phyloP scores from a whole-genome alignment of 2,329 filamentous ascomycete species.

The Colletotrichum sublineola region DNA sequence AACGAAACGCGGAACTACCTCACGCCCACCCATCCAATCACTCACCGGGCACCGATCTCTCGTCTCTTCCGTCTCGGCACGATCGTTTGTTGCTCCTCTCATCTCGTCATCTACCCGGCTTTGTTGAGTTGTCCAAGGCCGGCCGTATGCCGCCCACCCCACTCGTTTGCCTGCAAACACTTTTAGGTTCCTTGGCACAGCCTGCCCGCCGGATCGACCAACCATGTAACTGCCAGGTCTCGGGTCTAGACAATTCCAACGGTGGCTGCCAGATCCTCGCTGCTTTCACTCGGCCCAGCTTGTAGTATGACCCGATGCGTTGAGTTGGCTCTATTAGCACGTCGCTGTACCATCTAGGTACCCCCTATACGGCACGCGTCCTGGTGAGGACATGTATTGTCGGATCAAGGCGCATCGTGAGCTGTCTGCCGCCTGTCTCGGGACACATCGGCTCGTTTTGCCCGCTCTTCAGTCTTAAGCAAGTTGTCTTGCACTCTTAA shows the following conservation, averaged over 20 bases:
- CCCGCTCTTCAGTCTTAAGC: background rate
- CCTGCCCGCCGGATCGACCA: conserved; percentile 4
- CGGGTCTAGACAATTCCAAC: conserved; percentile 4
- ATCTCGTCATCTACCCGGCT: conserved; percentile 1
- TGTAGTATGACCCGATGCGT: conserved; percentile 12
- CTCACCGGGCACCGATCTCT: conserved; percentile 15
- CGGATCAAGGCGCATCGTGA: background rate
- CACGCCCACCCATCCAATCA: conserved; percentile 6
- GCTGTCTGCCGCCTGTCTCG: background rate
- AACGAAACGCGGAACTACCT: conserved; percentile 16
- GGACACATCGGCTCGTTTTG: background rate
- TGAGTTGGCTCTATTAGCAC: conserved; percentile 1
- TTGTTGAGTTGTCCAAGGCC: conserved; percentile 7
- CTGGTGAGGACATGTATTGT: background rate
- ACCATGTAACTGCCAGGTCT: background rate
- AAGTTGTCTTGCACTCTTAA: conserved; percentile 13
- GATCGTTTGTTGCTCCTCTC: background rate
- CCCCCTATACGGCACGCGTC: background rate
- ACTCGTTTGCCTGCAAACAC: conserved; percentile 25
- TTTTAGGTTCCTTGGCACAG: conserved; percentile 22
- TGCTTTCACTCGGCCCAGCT: background rate
- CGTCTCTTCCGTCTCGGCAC: conserved; percentile 4
- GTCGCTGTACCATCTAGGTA: conserved; percentile 17
- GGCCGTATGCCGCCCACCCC: conserved; percentile 23
- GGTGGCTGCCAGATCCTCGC: conserved; percentile 11